phyloP scores from a whole-genome alignment of 2,329 filamentous ascomycete species.

The Penicillium sp. region DNA sequence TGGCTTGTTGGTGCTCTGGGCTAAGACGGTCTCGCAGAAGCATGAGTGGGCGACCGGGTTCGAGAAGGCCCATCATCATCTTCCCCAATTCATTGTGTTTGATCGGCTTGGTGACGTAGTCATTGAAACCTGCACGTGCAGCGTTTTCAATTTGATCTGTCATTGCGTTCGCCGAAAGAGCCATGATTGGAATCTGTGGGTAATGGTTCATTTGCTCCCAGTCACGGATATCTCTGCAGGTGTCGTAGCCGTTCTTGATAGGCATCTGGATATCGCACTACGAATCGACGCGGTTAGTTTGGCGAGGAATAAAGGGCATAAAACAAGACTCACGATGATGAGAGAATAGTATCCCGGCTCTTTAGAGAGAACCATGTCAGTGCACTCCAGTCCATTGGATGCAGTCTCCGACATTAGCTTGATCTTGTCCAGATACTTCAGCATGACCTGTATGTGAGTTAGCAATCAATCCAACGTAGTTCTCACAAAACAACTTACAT shows the following conservation, averaged over 20 bases:
- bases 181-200: slow-evolving; percentile 50
- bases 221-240: slow-evolving; percentile 46
- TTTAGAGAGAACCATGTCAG: slow-evolving; percentile 48
- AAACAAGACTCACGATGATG: slow-evolving; percentile 43
- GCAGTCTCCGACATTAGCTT: slow-evolving; percentile 47
- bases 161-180: slow-evolving; percentile 51
- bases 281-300: slow-evolving; percentile 3
- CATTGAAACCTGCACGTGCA: slow-evolving; percentile 48
- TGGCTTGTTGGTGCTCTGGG: slow-evolving; percentile 18
- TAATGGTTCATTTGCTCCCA: slow-evolving; percentile 49
- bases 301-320: background rate
- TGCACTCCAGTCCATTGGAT: slow-evolving; percentile 48
- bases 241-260: slow-evolving; percentile 50
- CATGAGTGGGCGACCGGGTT: slow-evolving; percentile 42
- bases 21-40: slow-evolving; percentile 43
- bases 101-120: slow-evolving; percentile 52
- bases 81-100: slow-evolving; percentile 50
- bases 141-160: slow-evolving; percentile 50
- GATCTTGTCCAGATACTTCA: slow-evolving; percentile 50
- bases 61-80: slow-evolving; percentile 51
- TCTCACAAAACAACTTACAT: slow-evolving; percentile 30
- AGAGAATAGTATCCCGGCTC: slow-evolving; percentile 49
- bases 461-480: slow-evolving; percentile 4
- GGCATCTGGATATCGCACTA: slow-evolving; percentile 53
- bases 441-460: slow-evolving; percentile 42